Evolutionary conservation across 768 basidiomycete species (phyloP).

Genomic region (Podaxis sp.): DNA sequence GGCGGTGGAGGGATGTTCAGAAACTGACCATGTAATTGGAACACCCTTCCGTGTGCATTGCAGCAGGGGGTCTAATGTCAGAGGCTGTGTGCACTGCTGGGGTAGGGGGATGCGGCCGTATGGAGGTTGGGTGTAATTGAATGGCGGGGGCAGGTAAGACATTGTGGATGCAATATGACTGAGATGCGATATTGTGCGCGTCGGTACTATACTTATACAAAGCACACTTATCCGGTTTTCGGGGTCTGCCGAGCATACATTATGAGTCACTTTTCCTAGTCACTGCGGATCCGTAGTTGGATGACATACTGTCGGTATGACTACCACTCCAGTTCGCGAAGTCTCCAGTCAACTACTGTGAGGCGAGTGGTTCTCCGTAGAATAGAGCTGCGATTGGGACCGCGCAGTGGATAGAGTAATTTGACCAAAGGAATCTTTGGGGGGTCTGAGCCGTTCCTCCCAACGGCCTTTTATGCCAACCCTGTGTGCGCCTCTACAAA

Average conservation of each 20-base stretch:
- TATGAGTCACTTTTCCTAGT: conserved; percentile 12
- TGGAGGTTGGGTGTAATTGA: background rate
- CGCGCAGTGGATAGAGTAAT: background rate
- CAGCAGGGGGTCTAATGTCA: background rate
- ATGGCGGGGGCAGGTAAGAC: conserved; percentile 3
- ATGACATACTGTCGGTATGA: background rate
- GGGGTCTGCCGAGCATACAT: conserved; percentile 1
- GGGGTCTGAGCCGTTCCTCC: background rate
- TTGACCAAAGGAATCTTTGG: background rate
- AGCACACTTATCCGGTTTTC: background rate
- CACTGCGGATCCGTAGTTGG: conserved; percentile 13
- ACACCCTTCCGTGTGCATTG: background rate
- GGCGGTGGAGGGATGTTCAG: conserved; percentile 6
- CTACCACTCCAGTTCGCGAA: background rate
- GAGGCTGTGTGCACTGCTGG: background rate
- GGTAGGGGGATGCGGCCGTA: conserved; percentile 6
- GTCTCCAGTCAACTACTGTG: background rate
- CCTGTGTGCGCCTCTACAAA: too few species aligned
- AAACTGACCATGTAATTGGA: conserved; percentile 7
- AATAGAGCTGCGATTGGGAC: background rate
- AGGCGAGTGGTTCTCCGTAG: background rate
- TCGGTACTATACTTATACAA: background rate
- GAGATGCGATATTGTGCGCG: background rate
- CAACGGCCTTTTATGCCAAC: background rate
- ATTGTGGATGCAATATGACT: conserved; percentile 7